Conservation (phyloP, 768 basidiomycete genomes). For the Harrya chromipes region DNA sequence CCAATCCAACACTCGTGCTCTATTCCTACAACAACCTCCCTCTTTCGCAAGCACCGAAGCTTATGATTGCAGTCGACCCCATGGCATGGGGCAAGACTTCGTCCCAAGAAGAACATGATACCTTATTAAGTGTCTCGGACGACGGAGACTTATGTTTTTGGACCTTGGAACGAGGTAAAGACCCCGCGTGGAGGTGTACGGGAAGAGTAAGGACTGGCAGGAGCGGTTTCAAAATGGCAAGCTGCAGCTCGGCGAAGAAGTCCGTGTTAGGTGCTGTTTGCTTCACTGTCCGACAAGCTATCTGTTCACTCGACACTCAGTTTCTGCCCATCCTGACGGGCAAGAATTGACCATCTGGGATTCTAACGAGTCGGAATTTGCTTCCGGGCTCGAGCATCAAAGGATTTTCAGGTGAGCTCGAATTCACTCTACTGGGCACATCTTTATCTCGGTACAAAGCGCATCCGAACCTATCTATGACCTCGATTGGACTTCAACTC, state of each 20-base stretch:
- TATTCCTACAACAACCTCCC: conserved; percentile 53
- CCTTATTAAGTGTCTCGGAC: conserved; percentile 73
- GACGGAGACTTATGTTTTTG: conserved; percentile 86
- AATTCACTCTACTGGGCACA: neutral
- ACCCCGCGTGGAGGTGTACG: conserved; percentile 58
- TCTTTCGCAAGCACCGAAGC: conserved; percentile 40
- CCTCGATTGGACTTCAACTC: conserved; percentile 92
- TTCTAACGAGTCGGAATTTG: conserved; percentile 90
- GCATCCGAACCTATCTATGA: conserved; percentile 65
- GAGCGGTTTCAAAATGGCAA: conserved; percentile 60
- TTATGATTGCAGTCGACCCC: conserved; percentile 79
- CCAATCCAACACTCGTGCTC: conserved; percentile 40
- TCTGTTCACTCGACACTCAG: conserved; percentile 35
- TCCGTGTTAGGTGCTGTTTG: conserved; percentile 71
- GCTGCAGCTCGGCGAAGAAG: conserved; percentile 90
- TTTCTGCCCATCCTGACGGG: conserved; percentile 55
- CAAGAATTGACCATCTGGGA: conserved; percentile 95
- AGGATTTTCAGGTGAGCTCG: conserved; percentile 53
- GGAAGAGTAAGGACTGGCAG: conserved; percentile 73
- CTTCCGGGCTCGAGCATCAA: conserved; percentile 81
- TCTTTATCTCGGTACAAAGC: conserved; percentile 9
- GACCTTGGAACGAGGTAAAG: conserved; percentile 51
- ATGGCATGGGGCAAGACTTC: conserved; percentile 72
- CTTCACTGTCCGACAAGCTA: neutral
- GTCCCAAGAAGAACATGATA: conserved; percentile 57